Conservation (phyloP, 1,284 basidiomycete species). For the Marasmius sp. region DNA sequence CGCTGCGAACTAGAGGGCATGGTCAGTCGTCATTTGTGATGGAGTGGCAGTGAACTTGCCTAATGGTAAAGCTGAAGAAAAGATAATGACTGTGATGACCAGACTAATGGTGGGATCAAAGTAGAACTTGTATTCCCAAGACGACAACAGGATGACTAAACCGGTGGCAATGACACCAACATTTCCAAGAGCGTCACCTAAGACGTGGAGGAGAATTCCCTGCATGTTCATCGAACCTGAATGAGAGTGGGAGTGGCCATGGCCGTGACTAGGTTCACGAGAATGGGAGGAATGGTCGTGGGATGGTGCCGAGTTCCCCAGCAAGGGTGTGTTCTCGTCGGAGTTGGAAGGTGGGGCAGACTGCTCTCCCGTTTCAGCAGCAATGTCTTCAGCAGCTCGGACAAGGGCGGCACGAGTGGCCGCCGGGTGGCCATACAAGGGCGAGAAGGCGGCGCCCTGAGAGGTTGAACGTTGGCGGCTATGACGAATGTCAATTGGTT, state of each 20-base stretch:
- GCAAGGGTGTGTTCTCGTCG: conserved; percentile 40
- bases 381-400: conserved; percentile 84
- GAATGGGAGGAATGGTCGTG: conserved; percentile 5
- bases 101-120: conserved; percentile 94
- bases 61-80: conserved; percentile 91
- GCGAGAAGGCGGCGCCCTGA: conserved; percentile 16
- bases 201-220: conserved; percentile 90
- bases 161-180: conserved; percentile 97
- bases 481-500: conserved; percentile 29
- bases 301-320: conserved; percentile 15
- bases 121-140: conserved; percentile 83
- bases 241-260: conserved; percentile 22
- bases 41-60: conserved; percentile 48
- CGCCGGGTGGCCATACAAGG: conserved; percentile 82
- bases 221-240: conserved; percentile 95
- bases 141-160: conserved; percentile 86
- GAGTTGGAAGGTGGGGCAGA: conserved; percentile 11
- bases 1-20: conserved; percentile 71
- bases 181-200: conserved; percentile 97
- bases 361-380: conserved; percentile 24
- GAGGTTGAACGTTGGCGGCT: conserved; percentile 48
- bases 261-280: conserved; percentile 1
- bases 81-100: conserved; percentile 95
- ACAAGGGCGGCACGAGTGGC: conserved; percentile 88
- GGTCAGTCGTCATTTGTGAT: conserved; percentile 16